Evolutionary conservation across 202 grass and related monocot genomes (phyloP).

Genomic region (Elaeis oleifera): DNA sequence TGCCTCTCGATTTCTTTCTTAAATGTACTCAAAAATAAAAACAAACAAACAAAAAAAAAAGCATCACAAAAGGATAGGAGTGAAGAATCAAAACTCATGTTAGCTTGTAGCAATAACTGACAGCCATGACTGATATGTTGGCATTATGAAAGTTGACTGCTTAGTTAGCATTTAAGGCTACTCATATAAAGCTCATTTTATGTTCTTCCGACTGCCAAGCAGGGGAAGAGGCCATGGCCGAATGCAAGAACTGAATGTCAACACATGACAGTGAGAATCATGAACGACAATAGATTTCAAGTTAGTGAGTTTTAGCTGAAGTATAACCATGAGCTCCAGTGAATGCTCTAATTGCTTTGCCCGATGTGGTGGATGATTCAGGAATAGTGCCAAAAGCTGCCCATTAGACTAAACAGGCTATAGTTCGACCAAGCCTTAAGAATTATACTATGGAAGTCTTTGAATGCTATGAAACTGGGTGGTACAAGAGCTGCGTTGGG

Average conservation of each 20-base stretch:
- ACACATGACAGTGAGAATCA: conserved; percentile 24
- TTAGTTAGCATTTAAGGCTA: no score
- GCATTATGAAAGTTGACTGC: background rate
- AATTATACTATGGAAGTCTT: background rate
- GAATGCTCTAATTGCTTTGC: background rate
- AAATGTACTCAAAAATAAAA: no score
- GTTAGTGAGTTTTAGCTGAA: conserved; percentile 29
- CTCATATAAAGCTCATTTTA: background rate
- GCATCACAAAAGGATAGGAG: no score
- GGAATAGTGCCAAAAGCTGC: background rate
- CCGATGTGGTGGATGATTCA: background rate
- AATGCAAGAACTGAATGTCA: conserved; percentile 25
- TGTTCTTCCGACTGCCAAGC: conserved; percentile 23
- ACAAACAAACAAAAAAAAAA: no score
- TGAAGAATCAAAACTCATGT: no score
- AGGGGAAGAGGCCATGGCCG: conserved; percentile 19
- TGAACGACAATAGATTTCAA: conserved; percentile 18
- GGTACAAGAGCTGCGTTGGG: background rate
- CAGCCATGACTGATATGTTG: conserved; percentile 1
- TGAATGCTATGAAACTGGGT: conserved; percentile 10
- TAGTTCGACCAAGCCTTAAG: background rate
- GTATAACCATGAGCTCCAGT: conserved; percentile 27
- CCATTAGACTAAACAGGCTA: background rate
- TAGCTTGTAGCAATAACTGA: no score
- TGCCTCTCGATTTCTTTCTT: no score